phyloP scores from a whole-genome alignment of 2,329 filamentous ascomycete species.

The Cercospora sojina region DNA sequence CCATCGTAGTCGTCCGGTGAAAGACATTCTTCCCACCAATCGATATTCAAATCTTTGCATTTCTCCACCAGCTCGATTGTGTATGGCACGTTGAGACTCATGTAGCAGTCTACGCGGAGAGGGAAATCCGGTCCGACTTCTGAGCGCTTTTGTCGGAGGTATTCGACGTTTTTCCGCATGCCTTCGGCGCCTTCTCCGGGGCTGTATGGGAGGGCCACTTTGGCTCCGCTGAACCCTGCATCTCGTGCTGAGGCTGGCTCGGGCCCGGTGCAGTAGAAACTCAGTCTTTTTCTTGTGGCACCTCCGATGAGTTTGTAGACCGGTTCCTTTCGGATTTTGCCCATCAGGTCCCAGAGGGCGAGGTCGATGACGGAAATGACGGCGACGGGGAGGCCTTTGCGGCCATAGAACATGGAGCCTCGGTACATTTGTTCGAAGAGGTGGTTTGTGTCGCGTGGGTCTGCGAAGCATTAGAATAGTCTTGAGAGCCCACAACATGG shows the following conservation, averaged over 20 bases:
- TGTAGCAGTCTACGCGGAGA: constrained; percentile 94
- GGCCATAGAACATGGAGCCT: constrained; percentile 92
- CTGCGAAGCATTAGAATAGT: constrained; percentile 45
- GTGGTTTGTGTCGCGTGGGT: constrained; percentile 86
- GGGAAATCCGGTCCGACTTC: constrained; percentile 86
- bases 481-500: not conserved
- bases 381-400: constrained; percentile 85
- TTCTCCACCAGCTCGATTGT: constrained; percentile 87
- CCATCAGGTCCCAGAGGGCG: constrained; percentile 86
- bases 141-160: constrained; percentile 79
- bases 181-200: constrained; percentile 82
- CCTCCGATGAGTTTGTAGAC: constrained; percentile 94
- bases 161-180: constrained; percentile 85
- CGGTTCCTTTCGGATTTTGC: constrained; percentile 87
- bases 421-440: constrained; percentile 97
- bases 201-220: constrained; percentile 86
- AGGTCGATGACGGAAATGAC: constrained; percentile 94
- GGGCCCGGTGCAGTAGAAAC: constrained; percentile 95
- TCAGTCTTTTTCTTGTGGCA: constrained; percentile 75
- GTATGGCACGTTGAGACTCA: constrained; percentile 90
- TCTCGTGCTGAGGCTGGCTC: constrained; percentile 74
- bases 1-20: constrained; percentile 90
- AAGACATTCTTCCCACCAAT: constrained; percentile 97
- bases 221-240: constrained; percentile 88
- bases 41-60: constrained; percentile 79